These are phyloP conservation scores for Peribolospora baueri DNA, from an alignment of 768 basidiomycete genomes.

Conservation along the genomic window DNA sequence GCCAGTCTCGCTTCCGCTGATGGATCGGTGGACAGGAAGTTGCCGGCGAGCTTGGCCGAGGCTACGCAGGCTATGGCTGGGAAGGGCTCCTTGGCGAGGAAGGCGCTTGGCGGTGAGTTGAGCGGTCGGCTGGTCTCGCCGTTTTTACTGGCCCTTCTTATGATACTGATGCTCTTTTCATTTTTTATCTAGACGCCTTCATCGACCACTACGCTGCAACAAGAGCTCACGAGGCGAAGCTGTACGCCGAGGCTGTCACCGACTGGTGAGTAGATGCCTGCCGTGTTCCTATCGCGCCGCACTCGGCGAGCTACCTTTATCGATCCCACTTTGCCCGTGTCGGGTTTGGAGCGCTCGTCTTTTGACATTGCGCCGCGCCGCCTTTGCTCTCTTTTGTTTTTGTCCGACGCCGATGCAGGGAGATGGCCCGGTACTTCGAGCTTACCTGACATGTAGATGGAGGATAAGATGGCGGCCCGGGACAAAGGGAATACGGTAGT, in stretches of 20 bases:
- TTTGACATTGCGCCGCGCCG: too few species aligned
- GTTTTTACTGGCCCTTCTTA: conserved; percentile 26
- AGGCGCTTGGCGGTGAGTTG: conserved; percentile 27
- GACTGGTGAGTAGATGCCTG: conserved; percentile 41
- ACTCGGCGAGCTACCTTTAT: too few species aligned
- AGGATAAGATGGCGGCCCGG: too few species aligned
- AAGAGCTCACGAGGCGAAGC: conserved; percentile 63
- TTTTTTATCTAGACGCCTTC: conserved; percentile 32
- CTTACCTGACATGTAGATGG: conserved; percentile 4
- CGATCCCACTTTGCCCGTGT: not conserved
- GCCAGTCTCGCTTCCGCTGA: conserved; percentile 7
- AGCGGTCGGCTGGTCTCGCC: too few species aligned
- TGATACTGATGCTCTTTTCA: too few species aligned
- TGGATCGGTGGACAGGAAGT: conserved; percentile 35
- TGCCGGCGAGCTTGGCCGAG: conserved; percentile 52
- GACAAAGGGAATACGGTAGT: too few species aligned
- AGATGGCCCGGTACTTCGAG: conserved; percentile 11
- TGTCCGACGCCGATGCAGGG: conserved; percentile 1
- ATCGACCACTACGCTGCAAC: conserved; percentile 91
- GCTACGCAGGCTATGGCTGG: conserved; percentile 64
- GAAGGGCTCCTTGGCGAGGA: conserved; percentile 53
- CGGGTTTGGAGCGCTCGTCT: conserved; percentile 5
- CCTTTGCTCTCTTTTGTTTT: too few species aligned
- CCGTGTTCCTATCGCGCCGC: too few species aligned
- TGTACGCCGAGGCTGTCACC: conserved; percentile 82